Evolutionary conservation across 2,329 filamentous ascomycete species (phyloP).

Genomic region (Endothia cerciana): DNA sequence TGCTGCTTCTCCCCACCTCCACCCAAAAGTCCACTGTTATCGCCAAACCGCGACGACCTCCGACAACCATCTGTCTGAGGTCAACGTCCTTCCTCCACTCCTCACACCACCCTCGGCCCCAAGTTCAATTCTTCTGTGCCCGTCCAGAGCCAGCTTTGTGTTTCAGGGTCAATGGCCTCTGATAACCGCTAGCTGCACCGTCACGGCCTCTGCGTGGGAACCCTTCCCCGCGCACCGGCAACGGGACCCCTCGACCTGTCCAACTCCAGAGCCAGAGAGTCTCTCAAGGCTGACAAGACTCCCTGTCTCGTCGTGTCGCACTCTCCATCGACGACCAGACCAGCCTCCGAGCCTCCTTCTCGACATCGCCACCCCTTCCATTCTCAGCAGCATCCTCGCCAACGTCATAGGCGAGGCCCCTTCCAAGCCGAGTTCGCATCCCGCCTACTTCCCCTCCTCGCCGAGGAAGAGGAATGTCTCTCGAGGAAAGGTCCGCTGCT

Average conservation of each 20-base stretch:
- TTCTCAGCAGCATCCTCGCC: constrained; percentile 12
- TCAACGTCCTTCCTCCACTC: constrained; percentile 3
- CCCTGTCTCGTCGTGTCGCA: constrained; percentile 22
- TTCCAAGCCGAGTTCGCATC: not conserved
- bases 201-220: constrained; percentile 51
- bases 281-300: constrained; percentile 29
- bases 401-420: constrained; percentile 34
- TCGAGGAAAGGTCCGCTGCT: constrained; percentile 20
- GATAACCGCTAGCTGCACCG: constrained; percentile 57
- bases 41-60: not conserved
- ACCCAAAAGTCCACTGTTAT: constrained; percentile 3
- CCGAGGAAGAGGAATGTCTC: constrained; percentile 34
- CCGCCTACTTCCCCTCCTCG: not conserved
- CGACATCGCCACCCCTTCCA: not conserved
- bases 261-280: constrained; percentile 10
- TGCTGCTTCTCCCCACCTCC: constrained; percentile 8
- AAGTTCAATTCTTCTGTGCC: not conserved
- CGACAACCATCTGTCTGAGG: constrained; percentile 15
- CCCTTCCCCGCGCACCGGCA: constrained; percentile 39
- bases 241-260: constrained; percentile 31
- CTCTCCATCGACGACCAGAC: not conserved
- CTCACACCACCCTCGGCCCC: not conserved
- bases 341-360: not conserved
- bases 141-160: not conserved
- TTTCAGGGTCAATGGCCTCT: constrained; percentile 57